Evolutionary conservation across 805 yeast genomes (phyloP).

Genomic region (Candida maltosa): DNA sequence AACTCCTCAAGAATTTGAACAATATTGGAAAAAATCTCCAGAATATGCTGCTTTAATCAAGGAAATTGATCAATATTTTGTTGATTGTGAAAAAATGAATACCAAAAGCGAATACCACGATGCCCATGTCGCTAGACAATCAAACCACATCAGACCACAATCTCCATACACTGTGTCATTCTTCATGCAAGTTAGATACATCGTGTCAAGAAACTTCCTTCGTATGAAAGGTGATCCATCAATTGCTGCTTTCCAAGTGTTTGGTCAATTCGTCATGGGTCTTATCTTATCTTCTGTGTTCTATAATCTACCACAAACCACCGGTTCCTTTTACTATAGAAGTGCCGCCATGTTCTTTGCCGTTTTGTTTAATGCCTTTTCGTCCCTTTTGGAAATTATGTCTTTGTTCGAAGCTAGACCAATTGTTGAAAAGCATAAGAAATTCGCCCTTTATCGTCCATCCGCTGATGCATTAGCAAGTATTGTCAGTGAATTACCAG

Average conservation of each 20-base stretch:
- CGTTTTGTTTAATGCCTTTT: slow-evolving; percentile 56
- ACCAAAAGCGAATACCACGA: slow-evolving; percentile 13
- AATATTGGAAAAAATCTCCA: slow-evolving; percentile 54
- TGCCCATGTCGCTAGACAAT: slow-evolving; percentile 19
- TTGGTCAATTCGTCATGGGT: slow-evolving; percentile 53
- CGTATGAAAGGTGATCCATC: slow-evolving; percentile 54
- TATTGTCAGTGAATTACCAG: slow-evolving; percentile 58
- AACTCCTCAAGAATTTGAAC: slow-evolving; percentile 55
- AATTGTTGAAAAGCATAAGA: slow-evolving; percentile 66
- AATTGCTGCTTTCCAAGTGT: slow-evolving; percentile 46
- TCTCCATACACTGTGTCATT: slow-evolving; percentile 38
- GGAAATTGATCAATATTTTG: slow-evolving; percentile 40
- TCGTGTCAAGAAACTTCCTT: slow-evolving; percentile 50
- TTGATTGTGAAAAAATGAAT: slow-evolving; percentile 12
- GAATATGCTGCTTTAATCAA: slow-evolving; percentile 39
- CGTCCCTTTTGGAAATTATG: slow-evolving; percentile 58
- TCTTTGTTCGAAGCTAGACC: slow-evolving; percentile 58
- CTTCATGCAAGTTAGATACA: slow-evolving; percentile 46
- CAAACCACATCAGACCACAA: slow-evolving; percentile 10
- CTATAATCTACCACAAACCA: slow-evolving; percentile 46
- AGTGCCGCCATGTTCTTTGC: slow-evolving; percentile 63
- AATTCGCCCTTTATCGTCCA: slow-evolving; percentile 69
- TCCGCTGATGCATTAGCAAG: slow-evolving; percentile 69
- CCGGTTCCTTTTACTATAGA: slow-evolving; percentile 57
- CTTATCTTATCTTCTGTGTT: slow-evolving; percentile 51